phyloP scores from a whole-genome alignment of 2,329 filamentous ascomycete species.

The Cercospora beticola region DNA sequence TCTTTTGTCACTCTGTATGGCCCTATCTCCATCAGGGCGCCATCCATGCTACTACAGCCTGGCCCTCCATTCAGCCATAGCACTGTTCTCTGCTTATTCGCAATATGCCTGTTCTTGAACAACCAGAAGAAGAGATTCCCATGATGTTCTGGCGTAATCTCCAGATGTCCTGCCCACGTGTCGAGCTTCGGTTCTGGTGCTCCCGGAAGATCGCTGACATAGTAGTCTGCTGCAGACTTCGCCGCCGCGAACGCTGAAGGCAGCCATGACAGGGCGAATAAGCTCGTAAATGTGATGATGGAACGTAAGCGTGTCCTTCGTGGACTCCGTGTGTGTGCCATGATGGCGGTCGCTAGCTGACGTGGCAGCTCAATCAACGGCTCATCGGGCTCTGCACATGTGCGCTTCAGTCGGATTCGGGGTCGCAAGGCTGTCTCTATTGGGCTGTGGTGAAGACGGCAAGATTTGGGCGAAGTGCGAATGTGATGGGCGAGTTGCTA shows the following conservation, averaged over 20 bases:
- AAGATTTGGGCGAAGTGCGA: not conserved
- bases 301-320: conserved; percentile 19
- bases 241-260: conserved; percentile 39
- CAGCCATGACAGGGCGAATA: conserved; percentile 25
- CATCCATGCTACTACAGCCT: conserved; percentile 96
- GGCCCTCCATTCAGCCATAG: conserved; percentile 98
- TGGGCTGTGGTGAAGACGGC: not conserved
- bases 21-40: conserved; percentile 92
- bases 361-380: conserved; percentile 22
- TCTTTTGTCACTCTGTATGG: conserved; percentile 83
- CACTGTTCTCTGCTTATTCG: conserved; percentile 83
- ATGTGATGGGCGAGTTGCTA: conserved; percentile 1
- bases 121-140: conserved; percentile 99
- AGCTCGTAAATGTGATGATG: conserved; percentile 16
- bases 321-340: conserved; percentile 18
- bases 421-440: not conserved
- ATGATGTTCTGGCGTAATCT: conserved; percentile 79
- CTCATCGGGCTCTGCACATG: conserved; percentile 13
- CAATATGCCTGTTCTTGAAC: conserved; percentile 92
- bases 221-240: conserved; percentile 80
- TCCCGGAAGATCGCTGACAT: conserved; percentile 79
- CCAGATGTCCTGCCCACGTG: conserved; percentile 98
- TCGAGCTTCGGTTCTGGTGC: conserved; percentile 75
- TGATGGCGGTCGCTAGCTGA: conserved; percentile 17
- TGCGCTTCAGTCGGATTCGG: not conserved